Evolutionary conservation across 345 rosid genomes (phyloP), one percentile per base, ranked within the genome.

Genomic region (Zanthoxylum bungeanum): DNA sequence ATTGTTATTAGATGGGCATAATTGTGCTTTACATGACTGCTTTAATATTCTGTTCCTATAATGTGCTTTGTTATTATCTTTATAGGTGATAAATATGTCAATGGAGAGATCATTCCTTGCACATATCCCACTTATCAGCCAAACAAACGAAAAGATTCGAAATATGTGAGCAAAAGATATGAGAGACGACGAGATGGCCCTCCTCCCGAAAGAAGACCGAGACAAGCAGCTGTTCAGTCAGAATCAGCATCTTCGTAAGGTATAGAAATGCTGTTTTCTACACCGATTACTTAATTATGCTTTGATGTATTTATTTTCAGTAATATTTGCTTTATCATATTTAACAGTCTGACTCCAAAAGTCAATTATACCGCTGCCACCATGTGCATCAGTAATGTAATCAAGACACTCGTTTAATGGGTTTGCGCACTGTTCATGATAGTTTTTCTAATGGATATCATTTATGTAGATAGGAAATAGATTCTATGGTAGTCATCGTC

Each of bases 101-200:
- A 94, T 70, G 98, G 98, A 59, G 97, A 92, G 84, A 94, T 94
- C 27, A 88, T 92, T 65, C 95, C 97, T 1, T 89, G 92, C 87
- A 85, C 90, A 33, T 92, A 92, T 76, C 97, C 98, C 3, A 94
- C 97, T 42, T 94, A 90, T 79, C 97, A 94, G 76, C 97, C 97
- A 64, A 94, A 90, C 80, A 84, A 83, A 61, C 82, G 97, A 9
- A 86, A 81, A 39, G 81, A 75, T 77, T 71, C 92, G 0, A 89
- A 85, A 78, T 83, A 82, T 66, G 87, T 80, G 79, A 86, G 82
- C 58, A 86, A 66, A 78, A 86, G 92, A 77, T 92, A 90, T 56
- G 98, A 92, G 71, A 87, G 97, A 67, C 81, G 86, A 56, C 85
- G 91, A 80, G 92, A 87, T 73, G 98, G 98, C 27, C 97, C 94